Conservation (phyloP, 2,329 filamentous ascomycete genomes). For the Sclerotinia glacialis region DNA sequence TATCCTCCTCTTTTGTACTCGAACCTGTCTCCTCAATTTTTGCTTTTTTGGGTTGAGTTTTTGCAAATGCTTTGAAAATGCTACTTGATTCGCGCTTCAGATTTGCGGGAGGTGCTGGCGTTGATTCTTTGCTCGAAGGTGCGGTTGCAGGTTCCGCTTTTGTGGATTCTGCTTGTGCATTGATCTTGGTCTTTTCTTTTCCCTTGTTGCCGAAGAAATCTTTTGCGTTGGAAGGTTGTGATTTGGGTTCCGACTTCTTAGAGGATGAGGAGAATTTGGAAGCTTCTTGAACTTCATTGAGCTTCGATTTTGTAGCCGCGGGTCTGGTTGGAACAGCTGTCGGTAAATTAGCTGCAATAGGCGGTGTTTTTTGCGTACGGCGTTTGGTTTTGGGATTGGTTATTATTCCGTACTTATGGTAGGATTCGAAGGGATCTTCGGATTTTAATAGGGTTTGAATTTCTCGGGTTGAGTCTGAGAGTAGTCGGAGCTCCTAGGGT, state of each 20-base stretch:
- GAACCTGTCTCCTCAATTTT: slow-evolving; percentile 45
- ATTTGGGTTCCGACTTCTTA: slow-evolving; percentile 29
- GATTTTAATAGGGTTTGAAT: slow-evolving; percentile 53
- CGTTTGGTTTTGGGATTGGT: slow-evolving; percentile 64
- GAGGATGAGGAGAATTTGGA: slow-evolving; percentile 20
- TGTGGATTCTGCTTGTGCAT: neutral
- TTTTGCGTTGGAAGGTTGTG: slow-evolving; percentile 37
- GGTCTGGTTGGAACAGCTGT: slow-evolving; percentile 24
- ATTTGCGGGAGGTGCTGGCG: slow-evolving; percentile 31
- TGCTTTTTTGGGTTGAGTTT: slow-evolving; percentile 61
- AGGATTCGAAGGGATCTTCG: slow-evolving; percentile 58
- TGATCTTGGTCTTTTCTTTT: slow-evolving; percentile 31
- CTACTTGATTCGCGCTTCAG: slow-evolving; percentile 60
- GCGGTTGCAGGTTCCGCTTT: slow-evolving; percentile 26
- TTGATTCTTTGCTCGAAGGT: slow-evolving; percentile 33
- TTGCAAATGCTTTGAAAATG: slow-evolving; percentile 79
- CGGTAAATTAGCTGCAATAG: slow-evolving; percentile 34
- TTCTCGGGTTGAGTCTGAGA: slow-evolving; percentile 68
- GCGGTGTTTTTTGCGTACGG: slow-evolving; percentile 40
- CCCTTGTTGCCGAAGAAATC: slow-evolving; percentile 42
- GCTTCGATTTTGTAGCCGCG: slow-evolving; percentile 22
- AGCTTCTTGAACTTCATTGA: slow-evolving; percentile 23
- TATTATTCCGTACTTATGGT: slow-evolving; percentile 69
- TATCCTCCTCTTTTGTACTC: slow-evolving; percentile 51
- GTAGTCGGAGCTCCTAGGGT: slow-evolving; percentile 58